These are phyloP conservation scores for Pichia rugopelliculosa DNA, from an alignment of 805 yeast genomes.

Conservation along the genomic window DNA sequence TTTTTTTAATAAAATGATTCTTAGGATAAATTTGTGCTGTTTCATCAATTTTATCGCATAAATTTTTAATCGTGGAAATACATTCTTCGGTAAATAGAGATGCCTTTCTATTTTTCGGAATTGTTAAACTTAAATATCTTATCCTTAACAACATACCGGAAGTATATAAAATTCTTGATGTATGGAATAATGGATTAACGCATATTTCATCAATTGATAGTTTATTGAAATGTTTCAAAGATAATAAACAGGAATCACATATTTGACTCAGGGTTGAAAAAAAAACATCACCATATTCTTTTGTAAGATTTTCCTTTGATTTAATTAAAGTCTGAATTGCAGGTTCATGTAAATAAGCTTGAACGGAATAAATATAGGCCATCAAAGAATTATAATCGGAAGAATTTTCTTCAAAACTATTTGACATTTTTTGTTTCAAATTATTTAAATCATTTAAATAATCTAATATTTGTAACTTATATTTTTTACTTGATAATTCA, in stretches of 20 bases:
- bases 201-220: conserved; percentile 42
- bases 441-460: conserved; percentile 40
- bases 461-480: conserved; percentile 38
- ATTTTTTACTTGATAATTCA: conserved; percentile 23
- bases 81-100: conserved; percentile 43
- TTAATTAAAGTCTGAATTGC: conserved; percentile 13
- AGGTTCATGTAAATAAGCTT: conserved; percentile 62
- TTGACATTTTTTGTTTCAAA: conserved; percentile 33
- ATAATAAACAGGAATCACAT: conserved; percentile 44
- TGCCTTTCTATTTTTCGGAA: conserved; percentile 39
- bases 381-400: conserved; percentile 33
- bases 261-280: conserved; percentile 27
- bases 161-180: conserved; percentile 53
- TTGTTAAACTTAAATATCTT: conserved; percentile 46
- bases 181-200: conserved; percentile 48
- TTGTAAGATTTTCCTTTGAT: conserved; percentile 27
- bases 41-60: conserved; percentile 23
- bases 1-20: conserved; percentile 46
- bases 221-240: conserved; percentile 41
- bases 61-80: conserved; percentile 19
- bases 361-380: conserved; percentile 53
- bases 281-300: conserved; percentile 16
- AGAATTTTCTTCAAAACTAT: conserved; percentile 18
- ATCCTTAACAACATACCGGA: conserved; percentile 56
- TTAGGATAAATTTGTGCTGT: conserved; percentile 31